These are phyloP conservation scores for Penicillium herquei DNA, from an alignment of 495 filamentous ascomycete genomes.

Conservation along the genomic window DNA sequence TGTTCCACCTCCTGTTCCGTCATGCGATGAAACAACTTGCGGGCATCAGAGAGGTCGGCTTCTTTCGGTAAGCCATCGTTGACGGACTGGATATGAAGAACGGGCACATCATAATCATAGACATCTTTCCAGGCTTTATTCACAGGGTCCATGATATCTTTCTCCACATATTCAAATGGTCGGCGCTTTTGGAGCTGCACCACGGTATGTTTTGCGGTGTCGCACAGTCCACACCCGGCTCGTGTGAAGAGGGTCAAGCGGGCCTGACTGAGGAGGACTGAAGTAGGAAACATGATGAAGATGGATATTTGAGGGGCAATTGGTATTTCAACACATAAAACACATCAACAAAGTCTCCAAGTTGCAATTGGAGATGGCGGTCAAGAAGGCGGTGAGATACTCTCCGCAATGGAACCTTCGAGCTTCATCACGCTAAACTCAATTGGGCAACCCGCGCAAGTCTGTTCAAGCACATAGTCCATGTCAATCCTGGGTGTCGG, in stretches of 20 bases:
- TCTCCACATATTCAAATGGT: slow-evolving; percentile 73
- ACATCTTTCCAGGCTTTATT: slow-evolving; percentile 70
- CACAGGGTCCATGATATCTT: slow-evolving; percentile 69
- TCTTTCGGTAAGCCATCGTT: slow-evolving; percentile 29
- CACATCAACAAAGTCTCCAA: background rate
- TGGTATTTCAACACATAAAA: too few species aligned
- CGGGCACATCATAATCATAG: slow-evolving; percentile 90
- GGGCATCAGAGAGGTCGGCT: slow-evolving; percentile 48
- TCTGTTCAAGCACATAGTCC: slow-evolving; percentile 4
- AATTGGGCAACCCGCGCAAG: slow-evolving; percentile 23
- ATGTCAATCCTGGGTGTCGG: slow-evolving; percentile 3
- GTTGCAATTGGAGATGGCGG: background rate
- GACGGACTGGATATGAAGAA: slow-evolving; percentile 65
- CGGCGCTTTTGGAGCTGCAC: slow-evolving; percentile 64
- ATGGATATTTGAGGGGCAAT: background rate
- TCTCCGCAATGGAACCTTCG: slow-evolving; percentile 46
- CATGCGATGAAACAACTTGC: slow-evolving; percentile 85
- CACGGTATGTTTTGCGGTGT: slow-evolving; percentile 70
- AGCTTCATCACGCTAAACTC: slow-evolving; percentile 43
- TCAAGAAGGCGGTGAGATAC: slow-evolving; percentile 14
- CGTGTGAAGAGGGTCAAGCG: slow-evolving; percentile 84
- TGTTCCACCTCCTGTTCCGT: slow-evolving; percentile 64
- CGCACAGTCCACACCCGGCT: slow-evolving; percentile 74
- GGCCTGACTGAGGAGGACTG: slow-evolving; percentile 50
- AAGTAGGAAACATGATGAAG: slow-evolving; percentile 35